Conservation (phyloP, 2,329 filamentous ascomycete genomes). For the Colletotrichum sp. region DNA sequence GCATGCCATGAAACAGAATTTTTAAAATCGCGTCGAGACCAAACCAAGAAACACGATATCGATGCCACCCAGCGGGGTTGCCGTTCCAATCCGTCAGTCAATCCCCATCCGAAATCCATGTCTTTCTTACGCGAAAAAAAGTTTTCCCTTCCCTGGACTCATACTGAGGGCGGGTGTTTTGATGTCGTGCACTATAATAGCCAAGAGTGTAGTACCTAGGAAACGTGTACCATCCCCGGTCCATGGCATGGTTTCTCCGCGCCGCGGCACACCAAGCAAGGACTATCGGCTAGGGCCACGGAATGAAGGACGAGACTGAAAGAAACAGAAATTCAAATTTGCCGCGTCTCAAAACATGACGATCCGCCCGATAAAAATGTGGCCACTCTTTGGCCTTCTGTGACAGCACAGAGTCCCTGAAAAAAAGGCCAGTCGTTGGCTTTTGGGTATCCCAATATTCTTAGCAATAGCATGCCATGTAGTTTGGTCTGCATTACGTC, state of each 20-base stretch:
- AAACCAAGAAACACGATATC: neutral
- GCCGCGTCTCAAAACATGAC: neutral
- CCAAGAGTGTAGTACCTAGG: neutral
- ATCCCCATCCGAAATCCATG: neutral
- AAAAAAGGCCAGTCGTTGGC: constrained; percentile 12
- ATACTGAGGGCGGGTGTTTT: neutral
- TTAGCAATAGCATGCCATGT: constrained; percentile 6
- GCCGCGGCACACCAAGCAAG: neutral
- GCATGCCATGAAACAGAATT: neutral
- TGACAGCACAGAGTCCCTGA: neutral
- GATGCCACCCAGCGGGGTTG: neutral
- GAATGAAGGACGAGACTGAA: neutral
- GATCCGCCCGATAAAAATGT: neutral
- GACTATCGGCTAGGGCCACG: neutral
- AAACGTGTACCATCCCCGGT: neutral
- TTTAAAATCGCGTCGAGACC: neutral
- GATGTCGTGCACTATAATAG: neutral
- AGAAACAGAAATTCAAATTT: neutral
- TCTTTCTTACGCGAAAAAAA: neutral
- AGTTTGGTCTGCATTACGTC: constrained; percentile 4
- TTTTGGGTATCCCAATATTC: constrained; percentile 19
- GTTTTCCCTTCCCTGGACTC: neutral
- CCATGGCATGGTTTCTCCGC: neutral
- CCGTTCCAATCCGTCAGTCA: neutral
- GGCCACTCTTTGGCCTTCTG: neutral